Base-by-base conservation (phyloP, 1,139 yeast species). In the Nadsonia starkeyi-henricii region DNA sequence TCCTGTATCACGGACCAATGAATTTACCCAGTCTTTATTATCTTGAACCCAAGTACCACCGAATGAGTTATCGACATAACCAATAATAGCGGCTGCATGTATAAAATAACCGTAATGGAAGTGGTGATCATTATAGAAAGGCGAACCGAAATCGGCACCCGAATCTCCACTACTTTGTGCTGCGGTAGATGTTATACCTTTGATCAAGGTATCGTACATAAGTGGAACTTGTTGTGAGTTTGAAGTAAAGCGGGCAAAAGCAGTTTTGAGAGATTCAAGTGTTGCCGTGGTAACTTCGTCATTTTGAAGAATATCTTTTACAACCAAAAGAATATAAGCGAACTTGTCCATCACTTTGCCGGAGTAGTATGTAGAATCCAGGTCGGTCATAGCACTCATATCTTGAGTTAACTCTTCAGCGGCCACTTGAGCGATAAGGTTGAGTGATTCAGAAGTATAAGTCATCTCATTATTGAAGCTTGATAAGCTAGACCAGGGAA, bases 61-160 rank as follows among this genome's bases (percentile, higher is more conserved):
- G 43, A 65, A 59, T 53, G 74, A 68, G 23, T 68, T 60, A 62
- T 84, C 93, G 42, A 81, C 73, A 53, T 76, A 69, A 17, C 83
- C 91, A 48, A 83, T 72, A 45, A 81, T 72, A 2, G 93, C 91
- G 7, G 89, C 88, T 8, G 91, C 82, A 57, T 82, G 88, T 48
- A 84, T 72, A 57, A 75, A 75, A 64, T 83, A 83, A 23, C 91
- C 89, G 60, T 81, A 83, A 59, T 84, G 91, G 77, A 81, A 83
- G 60, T 83, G 91, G 59, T 79, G 91, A 62, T 83, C 91, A 57
- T 82, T 83, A 65, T 83, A 83, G 64, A 74, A 78, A 17, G 81
- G 73, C 55, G 78, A 69, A 28, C 91, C 93, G 60, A 66, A 84
- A 57, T 81, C 85, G 43, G 74, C 75, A 49, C 73, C 70, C 48